Evolutionary conservation across 2,329 filamentous ascomycete species (phyloP), one percentile per base, ranked within the genome.

Genomic region (Teratosphaeria epicoccoides): DNA sequence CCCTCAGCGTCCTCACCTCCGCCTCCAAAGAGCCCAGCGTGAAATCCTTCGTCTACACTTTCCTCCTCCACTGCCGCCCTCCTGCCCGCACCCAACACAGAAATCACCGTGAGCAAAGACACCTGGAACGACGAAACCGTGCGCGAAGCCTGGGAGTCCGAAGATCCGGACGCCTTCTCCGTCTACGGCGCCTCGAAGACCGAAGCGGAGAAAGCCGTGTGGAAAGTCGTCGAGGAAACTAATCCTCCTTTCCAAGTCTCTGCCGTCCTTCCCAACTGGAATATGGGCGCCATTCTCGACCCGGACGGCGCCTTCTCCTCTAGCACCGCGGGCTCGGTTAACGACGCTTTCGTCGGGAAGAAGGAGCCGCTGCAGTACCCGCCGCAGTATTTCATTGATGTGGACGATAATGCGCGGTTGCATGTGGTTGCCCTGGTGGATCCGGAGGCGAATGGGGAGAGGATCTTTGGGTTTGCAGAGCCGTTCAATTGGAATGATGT

Each of bases 391-490:
- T 72, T 64, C 58, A 64, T 78, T 23, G 67, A 78, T 56, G 71
- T 76, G 0, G 64, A 73, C 10, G 78, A 82, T 49, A 60, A 60
- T 3, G 79, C 76, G 0, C 66, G 73, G 0, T 61, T 83, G 0
- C 78, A 82, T 40, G 68, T 81, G 2, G 73, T 75, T 2, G 79
- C 74, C 0, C 64, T 77, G 6, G 66, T 79, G 0, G 66, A 77
- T 22, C 66, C 69, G 0, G 66, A 69, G 0, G 70, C 80, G 0
- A 54, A 64, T 1, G 69, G 70, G 0, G 73, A 82, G 58, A 72
- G 80, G 1, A 61, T 83, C 7, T 79, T 81, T 58, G 79, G 68
- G 1, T 79, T 76, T 49, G 76, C 74, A 0, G 65, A 69, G 1
- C 70, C 70, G 0, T 75, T 70, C 51, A 76, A 68, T 45, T 76